Evolutionary conservation across 306 rosid genomes (phyloP).

Genomic region (Dryas alaskensis): DNA sequence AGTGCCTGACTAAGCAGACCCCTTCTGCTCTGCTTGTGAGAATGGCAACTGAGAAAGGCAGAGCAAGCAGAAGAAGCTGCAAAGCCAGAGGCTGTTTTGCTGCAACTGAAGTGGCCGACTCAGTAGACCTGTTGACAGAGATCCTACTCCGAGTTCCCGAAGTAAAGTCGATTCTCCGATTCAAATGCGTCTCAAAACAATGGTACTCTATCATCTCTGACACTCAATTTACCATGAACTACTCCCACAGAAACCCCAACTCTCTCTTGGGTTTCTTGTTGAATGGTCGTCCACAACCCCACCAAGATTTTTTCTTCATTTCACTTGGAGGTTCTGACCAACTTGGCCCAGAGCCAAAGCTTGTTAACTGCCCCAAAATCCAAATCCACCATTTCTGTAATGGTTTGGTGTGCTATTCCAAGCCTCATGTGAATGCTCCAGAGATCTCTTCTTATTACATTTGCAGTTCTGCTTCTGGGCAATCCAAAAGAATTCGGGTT

Average conservation of each 20-base stretch:
- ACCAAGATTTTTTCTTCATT: slow-evolving; percentile 5
- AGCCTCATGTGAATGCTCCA: not conserved
- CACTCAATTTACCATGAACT: not conserved
- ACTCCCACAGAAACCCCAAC: not conserved
- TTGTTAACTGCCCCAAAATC: not conserved
- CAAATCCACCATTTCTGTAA: slow-evolving; percentile 27
- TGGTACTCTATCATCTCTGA: not conserved
- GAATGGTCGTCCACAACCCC: not conserved
- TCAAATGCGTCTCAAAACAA: not conserved
- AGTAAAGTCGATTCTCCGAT: not conserved
- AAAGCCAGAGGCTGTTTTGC: not conserved
- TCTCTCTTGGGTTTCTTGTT: not conserved
- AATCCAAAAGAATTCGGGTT: slow-evolving; percentile 1
- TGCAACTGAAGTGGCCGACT: not conserved
- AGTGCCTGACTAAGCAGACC: too few species aligned
- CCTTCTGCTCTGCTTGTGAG: too few species aligned
- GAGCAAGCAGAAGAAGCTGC: not conserved
- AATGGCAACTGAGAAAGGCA: too few species aligned
- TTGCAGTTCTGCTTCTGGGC: slow-evolving; percentile 30
- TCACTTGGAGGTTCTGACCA: not conserved
- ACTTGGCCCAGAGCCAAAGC: not conserved
- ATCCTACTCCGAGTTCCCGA: not conserved
- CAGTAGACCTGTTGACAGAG: not conserved
- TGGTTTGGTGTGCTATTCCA: slow-evolving; percentile 27
- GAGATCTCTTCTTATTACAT: slow-evolving; percentile 10